Base-by-base conservation (phyloP, 306 rosid species). In the Delonix regia region DNA sequence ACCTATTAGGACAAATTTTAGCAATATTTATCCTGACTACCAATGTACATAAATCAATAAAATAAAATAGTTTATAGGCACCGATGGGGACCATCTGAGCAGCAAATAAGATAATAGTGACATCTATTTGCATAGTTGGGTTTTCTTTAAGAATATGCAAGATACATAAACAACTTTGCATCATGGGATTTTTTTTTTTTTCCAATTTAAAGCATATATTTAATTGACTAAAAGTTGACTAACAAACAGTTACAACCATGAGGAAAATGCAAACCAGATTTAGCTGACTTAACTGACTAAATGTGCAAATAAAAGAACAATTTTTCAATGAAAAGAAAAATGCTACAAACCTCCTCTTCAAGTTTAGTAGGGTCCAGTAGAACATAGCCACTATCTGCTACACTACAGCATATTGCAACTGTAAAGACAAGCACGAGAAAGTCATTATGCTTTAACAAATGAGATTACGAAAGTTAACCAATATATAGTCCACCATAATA, bases 371-470 rank as follows among this genome's bases (percentile, higher is more conserved):
- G 97, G 75, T 95, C 99, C 88, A 95, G 84, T 73, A 92, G 52
- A 68, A 92, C 84, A 72, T 6, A 70, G 66, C 94, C 91, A 80
- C 78, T 78, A 45, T 90, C 93, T 39, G 91, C 83, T 79, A 95
- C 87, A 78, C 90, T 92, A 84, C 98, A 92, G 71, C 96, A 90
- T 77, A 95, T 87, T 59, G 99, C 92, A 78, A 95, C 99, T 95
- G 87, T 56, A 60, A 61, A 86, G 64, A 83, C 68, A 84, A 87
- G 73, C 27, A 77, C 55, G 38, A 80, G 44, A 63, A 56, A 71
- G 77, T 85, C 76, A 82, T 75, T 39, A 78, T 45, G 27, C 53
- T 51, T 51, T 24, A 72, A 79, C 48, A 80, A 74, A 65, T 12
- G 69, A 79, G 39, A 48, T 59, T 57, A 52, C 34, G 44, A n/a